Percentiles rank a stretch among this genome's conserved stretches.
Evolutionary conservation across 2,329 filamentous ascomycete species (phyloP).

Genomic region (Cladosporium sp.): DNA sequence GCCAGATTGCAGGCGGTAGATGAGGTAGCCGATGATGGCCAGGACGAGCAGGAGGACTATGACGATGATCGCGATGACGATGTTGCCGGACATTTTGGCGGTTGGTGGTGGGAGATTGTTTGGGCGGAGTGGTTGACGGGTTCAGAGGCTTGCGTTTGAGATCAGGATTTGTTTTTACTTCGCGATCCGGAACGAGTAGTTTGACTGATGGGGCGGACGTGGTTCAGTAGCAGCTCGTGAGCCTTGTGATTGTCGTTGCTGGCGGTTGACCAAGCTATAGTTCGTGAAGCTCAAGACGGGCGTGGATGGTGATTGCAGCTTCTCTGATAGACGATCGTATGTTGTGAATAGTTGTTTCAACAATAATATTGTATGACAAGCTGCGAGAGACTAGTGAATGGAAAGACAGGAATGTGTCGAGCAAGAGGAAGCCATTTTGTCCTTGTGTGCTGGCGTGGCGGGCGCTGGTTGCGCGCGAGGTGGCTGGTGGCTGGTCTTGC

Average conservation of each 20-base stretch:
- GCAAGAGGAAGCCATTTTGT: constrained; percentile 13
- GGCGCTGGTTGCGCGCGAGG: constrained; percentile 6
- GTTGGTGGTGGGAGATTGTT: constrained; percentile 9
- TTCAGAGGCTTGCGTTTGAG: constrained; percentile 16
- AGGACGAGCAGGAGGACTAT: constrained; percentile 53
- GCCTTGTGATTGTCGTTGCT: not conserved
- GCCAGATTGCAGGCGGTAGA: constrained; percentile 50
- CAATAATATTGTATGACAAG: not conserved
- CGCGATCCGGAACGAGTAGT: not conserved
- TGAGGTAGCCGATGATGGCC: constrained; percentile 47
- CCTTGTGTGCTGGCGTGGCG: constrained; percentile 11
- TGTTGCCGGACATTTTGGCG: constrained; percentile 51
- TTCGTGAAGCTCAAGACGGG: not conserved
- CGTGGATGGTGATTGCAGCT: not conserved
- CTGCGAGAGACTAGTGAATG: constrained; percentile 2
- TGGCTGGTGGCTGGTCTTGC: constrained; percentile 19
- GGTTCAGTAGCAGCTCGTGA: not conserved
- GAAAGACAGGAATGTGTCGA: constrained; percentile 12
- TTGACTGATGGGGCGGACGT: not conserved
- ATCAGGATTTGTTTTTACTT: not conserved
- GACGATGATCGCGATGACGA: constrained; percentile 55
- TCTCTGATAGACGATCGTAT: not conserved
- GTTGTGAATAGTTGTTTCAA: not conserved
- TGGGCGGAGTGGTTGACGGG: constrained; percentile 7
- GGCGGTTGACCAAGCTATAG: not conserved